Evolutionary conservation across 805 yeast species (phyloP).

Genomic region (Isabelozyma pseudorhagii): DNA sequence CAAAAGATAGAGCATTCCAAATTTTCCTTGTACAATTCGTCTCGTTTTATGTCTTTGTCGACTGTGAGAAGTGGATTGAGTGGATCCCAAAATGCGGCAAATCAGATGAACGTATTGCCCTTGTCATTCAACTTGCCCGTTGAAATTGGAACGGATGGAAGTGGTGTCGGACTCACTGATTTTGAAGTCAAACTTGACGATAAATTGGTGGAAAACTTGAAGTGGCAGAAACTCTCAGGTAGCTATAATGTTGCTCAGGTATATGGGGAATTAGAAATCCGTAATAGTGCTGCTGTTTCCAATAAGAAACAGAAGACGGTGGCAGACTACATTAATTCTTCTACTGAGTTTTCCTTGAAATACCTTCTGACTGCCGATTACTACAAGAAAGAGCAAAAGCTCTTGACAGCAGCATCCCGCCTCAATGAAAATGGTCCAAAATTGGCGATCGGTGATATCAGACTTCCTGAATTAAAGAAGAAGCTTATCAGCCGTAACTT

Average conservation of each 20-base stretch:
- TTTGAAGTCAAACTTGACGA: slow-evolving; percentile 70
- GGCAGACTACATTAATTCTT: slow-evolving; percentile 25
- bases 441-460: slow-evolving; percentile 83
- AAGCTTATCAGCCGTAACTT: slow-evolving; percentile 56
- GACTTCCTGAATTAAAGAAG: slow-evolving; percentile 74
- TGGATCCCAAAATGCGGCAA: slow-evolving; percentile 7
- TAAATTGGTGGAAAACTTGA: slow-evolving; percentile 52
- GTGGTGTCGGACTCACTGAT: slow-evolving; percentile 28
- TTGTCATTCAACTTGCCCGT: slow-evolving; percentile 38
- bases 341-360: slow-evolving; percentile 30
- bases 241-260: slow-evolving; percentile 82
- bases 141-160: slow-evolving; percentile 48
- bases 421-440: slow-evolving; percentile 24
- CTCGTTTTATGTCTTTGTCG: slow-evolving; percentile 28
- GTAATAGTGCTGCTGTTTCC: slow-evolving; percentile 13
- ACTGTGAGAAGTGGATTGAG: slow-evolving; percentile 27
- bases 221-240: slow-evolving; percentile 84
- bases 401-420: slow-evolving; percentile 2
- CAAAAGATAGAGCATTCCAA: slow-evolving; percentile 19
- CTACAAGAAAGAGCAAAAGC: slow-evolving; percentile 8
- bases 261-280: slow-evolving; percentile 56
- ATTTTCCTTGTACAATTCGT: slow-evolving; percentile 14
- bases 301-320: slow-evolving; percentile 15
- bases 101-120: slow-evolving; percentile 27
- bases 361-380: slow-evolving; percentile 14